phyloP scores from a whole-genome alignment of 176 grass and related monocot genomes.

The Cymbopogon citratus region DNA sequence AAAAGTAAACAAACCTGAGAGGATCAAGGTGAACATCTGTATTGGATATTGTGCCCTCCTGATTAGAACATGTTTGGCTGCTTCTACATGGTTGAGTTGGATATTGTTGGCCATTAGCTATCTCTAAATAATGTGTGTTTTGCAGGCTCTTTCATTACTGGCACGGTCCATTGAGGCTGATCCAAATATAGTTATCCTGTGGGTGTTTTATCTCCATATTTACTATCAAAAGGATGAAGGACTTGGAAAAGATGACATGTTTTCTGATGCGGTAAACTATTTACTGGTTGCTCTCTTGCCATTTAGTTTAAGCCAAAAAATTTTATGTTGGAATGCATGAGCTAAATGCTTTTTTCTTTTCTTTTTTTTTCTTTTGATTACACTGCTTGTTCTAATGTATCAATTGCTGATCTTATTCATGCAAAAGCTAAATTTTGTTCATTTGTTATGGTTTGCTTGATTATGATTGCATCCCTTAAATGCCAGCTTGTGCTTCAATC shows the following conservation, averaged over 20 bases:
- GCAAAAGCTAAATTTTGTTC: slow-evolving; percentile 4
- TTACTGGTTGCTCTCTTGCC: slow-evolving; percentile 30
- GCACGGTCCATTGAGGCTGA: slow-evolving; percentile 74
- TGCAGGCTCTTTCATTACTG: slow-evolving; percentile 78
- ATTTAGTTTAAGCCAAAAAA: slow-evolving; percentile 13
- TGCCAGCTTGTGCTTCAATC: not conserved
- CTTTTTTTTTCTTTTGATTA: not conserved
- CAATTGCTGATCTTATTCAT: not conserved
- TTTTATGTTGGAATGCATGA: slow-evolving; percentile 8
- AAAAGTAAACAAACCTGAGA: slow-evolving; percentile 59
- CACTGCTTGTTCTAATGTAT: slow-evolving; percentile 10
- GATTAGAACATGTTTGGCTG: not conserved
- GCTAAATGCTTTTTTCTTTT: not conserved
- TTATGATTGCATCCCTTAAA: not conserved
- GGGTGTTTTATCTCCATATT: slow-evolving; percentile 96
- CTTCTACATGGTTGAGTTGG: slow-evolving; percentile 9
- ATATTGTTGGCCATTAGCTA: slow-evolving; percentile 22
- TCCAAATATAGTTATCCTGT: slow-evolving; percentile 68
- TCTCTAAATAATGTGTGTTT: slow-evolving; percentile 36
- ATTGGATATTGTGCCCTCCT: slow-evolving; percentile 15
- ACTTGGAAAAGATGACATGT: slow-evolving; percentile 94
- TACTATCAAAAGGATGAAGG: slow-evolving; percentile 85
- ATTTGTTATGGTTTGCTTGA: not conserved
- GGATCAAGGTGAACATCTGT: slow-evolving; percentile 62
- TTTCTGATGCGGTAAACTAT: slow-evolving; percentile 81